phyloP scores from a whole-genome alignment of 441 rosid genomes.

The Aquilaria agallochum region DNA sequence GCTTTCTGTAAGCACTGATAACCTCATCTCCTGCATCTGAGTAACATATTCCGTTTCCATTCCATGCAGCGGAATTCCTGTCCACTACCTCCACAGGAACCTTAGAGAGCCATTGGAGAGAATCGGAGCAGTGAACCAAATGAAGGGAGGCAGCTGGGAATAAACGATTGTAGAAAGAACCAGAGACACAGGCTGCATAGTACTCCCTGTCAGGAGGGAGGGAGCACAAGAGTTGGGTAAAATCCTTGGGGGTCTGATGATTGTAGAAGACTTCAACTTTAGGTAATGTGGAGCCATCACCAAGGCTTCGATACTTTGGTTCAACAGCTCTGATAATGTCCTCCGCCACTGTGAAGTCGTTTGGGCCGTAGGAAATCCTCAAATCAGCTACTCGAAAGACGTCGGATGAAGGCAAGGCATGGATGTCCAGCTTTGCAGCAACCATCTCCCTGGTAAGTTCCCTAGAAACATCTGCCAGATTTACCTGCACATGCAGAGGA shows the following conservation, averaged over 20 bases:
- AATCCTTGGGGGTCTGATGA: not conserved
- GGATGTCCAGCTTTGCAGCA: not conserved
- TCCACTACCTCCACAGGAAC: not conserved
- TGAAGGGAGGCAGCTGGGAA: not conserved
- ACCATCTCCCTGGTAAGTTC: not conserved
- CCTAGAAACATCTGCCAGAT: not conserved
- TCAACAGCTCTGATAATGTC: constrained; percentile 9
- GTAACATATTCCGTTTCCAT: not conserved
- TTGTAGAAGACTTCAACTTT: not conserved
- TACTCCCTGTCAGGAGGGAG: not conserved
- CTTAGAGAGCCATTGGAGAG: not conserved
- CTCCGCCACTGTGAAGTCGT: not conserved
- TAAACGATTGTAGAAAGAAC: not conserved
- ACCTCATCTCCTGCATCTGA: not conserved
- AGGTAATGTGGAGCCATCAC: not conserved
- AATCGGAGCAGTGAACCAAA: not conserved
- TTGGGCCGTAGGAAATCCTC: constrained; percentile 13
- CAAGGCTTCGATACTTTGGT: not conserved
- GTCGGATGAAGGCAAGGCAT: not conserved
- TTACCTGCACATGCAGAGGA: too few relatives aligned
- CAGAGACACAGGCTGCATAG: not conserved
- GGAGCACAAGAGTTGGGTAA: not conserved
- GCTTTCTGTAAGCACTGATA: not conserved
- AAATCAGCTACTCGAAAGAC: constrained; percentile 9
- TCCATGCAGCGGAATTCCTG: not conserved